Conservation (phyloP, 441 rosid species). For the Aquilaria agallochum region DNA sequence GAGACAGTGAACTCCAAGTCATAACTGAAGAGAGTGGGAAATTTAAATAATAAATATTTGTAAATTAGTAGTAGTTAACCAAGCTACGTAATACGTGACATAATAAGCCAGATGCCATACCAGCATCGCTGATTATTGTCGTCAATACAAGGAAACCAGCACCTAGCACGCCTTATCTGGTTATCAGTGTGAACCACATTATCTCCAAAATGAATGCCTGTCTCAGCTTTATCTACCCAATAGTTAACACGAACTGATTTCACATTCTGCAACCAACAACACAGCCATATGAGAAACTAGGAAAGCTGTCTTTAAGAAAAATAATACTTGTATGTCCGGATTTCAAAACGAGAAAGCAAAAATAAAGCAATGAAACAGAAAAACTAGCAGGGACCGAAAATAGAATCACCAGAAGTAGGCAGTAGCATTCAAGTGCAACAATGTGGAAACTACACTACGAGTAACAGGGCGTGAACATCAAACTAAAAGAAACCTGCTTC, state of each 20-base stretch:
- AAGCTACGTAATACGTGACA: constrained; percentile 1
- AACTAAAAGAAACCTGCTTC: constrained; percentile 50
- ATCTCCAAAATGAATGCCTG: constrained; percentile 82
- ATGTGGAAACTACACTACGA: neutral
- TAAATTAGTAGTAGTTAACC: too few species aligned
- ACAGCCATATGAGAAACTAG: constrained; percentile 51
- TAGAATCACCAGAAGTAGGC: too few species aligned
- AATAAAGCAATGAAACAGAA: too few species aligned
- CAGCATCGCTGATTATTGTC: constrained; percentile 84
- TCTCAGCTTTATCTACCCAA: constrained; percentile 87
- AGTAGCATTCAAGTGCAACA: constrained; percentile 7
- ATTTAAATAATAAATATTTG: neutral
- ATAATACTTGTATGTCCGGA: constrained; percentile 4
- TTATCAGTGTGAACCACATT: constrained; percentile 85
- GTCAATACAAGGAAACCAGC: constrained; percentile 97
- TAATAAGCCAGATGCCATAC: constrained; percentile 30
- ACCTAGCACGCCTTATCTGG: constrained; percentile 91
- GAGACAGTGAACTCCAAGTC: constrained; percentile 97
- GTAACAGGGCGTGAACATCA: neutral
- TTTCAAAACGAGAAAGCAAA: neutral
- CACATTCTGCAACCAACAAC: constrained; percentile 89
- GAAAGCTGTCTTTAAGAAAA: constrained; percentile 6
- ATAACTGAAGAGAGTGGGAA: constrained; percentile 45
- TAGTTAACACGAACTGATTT: constrained; percentile 78
- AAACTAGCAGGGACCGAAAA: too few species aligned